phyloP scores from a whole-genome alignment of 768 basidiomycete species.

The Psilocybe tampanensis region DNA sequence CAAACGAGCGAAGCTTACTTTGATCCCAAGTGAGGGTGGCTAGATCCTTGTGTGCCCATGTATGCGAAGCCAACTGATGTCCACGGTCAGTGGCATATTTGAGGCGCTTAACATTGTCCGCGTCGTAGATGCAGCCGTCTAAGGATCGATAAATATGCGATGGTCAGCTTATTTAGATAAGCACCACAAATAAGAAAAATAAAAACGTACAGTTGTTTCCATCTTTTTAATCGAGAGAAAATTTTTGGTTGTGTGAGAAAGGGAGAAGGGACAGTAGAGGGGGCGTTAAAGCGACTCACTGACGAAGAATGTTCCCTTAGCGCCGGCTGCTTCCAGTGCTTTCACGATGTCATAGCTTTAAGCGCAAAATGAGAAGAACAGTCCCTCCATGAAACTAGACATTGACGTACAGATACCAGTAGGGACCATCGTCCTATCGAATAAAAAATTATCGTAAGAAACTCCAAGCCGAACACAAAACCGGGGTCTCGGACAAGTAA shows the following conservation, averaged over 20 bases:
- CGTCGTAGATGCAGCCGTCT: conserved; percentile 42
- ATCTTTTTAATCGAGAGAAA: conserved; percentile 21
- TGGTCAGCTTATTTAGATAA: too few relatives aligned
- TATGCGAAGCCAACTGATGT: conserved; percentile 50
- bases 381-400: neutral
- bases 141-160: too few relatives aligned
- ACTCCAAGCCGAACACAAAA: too few relatives aligned
- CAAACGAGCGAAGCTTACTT: conserved; percentile 21
- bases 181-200: neutral
- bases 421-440: conserved; percentile 39
- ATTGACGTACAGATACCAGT: conserved; percentile 26
- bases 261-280: neutral
- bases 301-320: conserved; percentile 46
- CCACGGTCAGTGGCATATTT: conserved; percentile 42
- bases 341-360: conserved; percentile 32
- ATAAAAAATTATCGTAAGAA: neutral
- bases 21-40: conserved; percentile 32
- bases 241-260: neutral
- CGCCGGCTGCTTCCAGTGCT: conserved; percentile 32
- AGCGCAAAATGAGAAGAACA: neutral
- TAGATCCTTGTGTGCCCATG: conserved; percentile 46
- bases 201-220: conserved; percentile 33
- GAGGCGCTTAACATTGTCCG: conserved; percentile 24
- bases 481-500: too few relatives aligned
- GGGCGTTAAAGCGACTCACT: conserved; percentile 31